Evolutionary conservation across 228 moss, liverwort and hornwort genomes (phyloP), one percentile per base, ranked within the genome.

Genomic region (Sphagnum fallax): DNA sequence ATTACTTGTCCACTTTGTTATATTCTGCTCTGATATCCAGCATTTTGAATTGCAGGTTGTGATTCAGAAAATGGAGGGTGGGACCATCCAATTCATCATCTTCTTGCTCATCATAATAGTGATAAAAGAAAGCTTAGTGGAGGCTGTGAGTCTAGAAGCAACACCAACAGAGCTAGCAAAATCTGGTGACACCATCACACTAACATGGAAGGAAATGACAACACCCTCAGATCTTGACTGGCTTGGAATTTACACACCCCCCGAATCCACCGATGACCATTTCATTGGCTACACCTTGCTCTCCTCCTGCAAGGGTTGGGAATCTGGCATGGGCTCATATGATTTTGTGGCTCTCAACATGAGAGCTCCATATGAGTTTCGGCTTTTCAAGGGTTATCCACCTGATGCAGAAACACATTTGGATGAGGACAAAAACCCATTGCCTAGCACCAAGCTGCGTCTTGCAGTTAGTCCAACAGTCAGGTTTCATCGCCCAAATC

Each of bases 231-330:
- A 80, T 16, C 71, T 72, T 4, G 86, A 91, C 68, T 88, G 83
- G 76, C 16, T 86, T 48, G 86, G 80, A 6, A 78, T 86, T 9
- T 91, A 91, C 61, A 78, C 73, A 47, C 91, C 88, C 48, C 77
- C 88, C 61, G 80, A 77, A 10, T 83, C 83, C 4, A 69, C 74
- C 5, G 75, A 86, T 71, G 53, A 83, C n/a, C 72, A 85, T 62
- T 82, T 77, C 47, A 82, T 91, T 52, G 91, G 91, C 16, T 91
- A 86, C 71, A 78, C 83, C 10, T 11, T 65, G 4, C 86, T 91
- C 5, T 81, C 79, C 0, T 80, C 76, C 55, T 74, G 81, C 67
- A 12, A 64, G 61, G 77, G 70, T 47, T 91, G 86, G 91, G 53
- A 75, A 8, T 74, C 70, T 1, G 83, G 88, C 4, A 69, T 75